Conservation (phyloP, 129 eudicot species). For the Flaveria robusta region DNA sequence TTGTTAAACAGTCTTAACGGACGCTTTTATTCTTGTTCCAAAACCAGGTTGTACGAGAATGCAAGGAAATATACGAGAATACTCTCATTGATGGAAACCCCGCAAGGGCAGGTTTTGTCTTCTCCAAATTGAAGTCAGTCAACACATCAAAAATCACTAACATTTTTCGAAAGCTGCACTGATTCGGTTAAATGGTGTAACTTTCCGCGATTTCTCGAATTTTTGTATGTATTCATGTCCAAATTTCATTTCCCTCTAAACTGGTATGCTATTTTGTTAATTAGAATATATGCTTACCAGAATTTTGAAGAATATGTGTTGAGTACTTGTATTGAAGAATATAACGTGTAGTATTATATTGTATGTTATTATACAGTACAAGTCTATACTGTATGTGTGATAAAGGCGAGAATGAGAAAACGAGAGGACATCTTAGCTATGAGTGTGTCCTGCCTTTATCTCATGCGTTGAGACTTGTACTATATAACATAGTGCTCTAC, state of each 20-base stretch:
- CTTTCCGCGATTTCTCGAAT: not conserved
- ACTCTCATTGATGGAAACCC: constrained; percentile 90
- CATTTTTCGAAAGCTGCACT: constrained; percentile 74
- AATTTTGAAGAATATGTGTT: constrained; percentile 11
- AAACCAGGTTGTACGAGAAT: constrained; percentile 90
- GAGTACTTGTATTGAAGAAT: not conserved
- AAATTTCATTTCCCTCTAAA: not conserved
- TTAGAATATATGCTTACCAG: constrained; percentile 4
- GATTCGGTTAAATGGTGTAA: not conserved
- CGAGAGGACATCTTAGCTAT: too few relatives aligned
- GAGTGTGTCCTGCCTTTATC: too few relatives aligned
- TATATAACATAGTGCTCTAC: too few relatives aligned
- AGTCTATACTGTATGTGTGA: too few relatives aligned
- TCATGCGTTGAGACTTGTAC: too few relatives aligned
- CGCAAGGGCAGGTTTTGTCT: constrained; percentile 79
- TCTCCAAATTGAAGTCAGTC: constrained; percentile 73
- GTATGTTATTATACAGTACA: too few relatives aligned
- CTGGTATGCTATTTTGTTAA: not conserved
- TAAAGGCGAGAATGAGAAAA: too few relatives aligned
- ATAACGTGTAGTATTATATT: too few relatives aligned
- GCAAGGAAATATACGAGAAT: constrained; percentile 84
- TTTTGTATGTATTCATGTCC: constrained; percentile 4
- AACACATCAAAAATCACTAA: constrained; percentile 47
- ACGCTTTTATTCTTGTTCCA: constrained; percentile 2
- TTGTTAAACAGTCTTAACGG: not conserved